Base-by-base conservation (phyloP, 345 rosid genomes). In the Gossypium turneri region DNA sequence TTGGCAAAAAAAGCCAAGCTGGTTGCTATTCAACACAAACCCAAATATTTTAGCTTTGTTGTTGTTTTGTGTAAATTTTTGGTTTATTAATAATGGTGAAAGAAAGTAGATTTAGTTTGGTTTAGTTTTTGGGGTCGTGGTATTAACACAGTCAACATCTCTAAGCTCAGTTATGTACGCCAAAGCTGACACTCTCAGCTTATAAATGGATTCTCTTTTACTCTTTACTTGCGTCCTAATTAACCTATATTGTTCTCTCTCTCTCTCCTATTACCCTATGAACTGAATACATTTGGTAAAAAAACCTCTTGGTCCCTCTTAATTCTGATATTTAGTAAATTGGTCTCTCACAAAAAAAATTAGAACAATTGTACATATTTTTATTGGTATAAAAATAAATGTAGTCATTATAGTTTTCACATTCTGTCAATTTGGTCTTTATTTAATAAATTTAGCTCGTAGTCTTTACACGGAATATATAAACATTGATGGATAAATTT, bases 131-230 rank as follows among this genome's bases (percentile, higher is more conserved):
- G 75, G 62, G 50, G 69, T 4, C 48, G 68, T 57, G 50, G 73
- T 77, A 82, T 78, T 78, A 75, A 62, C 72, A 38, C 73, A 67
- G 65, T 45, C 75, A 67, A 74, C 71, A 75, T 77, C 80, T 83
- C 78, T 83, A 34, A 81, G 77, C 84, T 76, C 79, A 72, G 79
- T 52, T 20, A 75, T 72, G 85, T 85, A 87, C 88, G 86, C 90
- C 84, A 78, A 75, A 60, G 50, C 88, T 82, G 88, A 83, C 85
- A 87, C 79, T 53, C 79, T 53, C 57, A 78, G 80, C 84, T 81
- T 80, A 67, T 74, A 77, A 83, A 81, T 75, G 75, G 60, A 45
- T 41, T 41, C 68, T 27, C 80, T 78, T 47, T 47, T 34, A 47
- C 51, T 10, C 51, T 47, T 75, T 80, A 50, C 77, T 81, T 75